Evolutionary conservation across 192 early-diverging fungal species (phyloP).

Genomic region (Geranomyces michiganensis): DNA sequence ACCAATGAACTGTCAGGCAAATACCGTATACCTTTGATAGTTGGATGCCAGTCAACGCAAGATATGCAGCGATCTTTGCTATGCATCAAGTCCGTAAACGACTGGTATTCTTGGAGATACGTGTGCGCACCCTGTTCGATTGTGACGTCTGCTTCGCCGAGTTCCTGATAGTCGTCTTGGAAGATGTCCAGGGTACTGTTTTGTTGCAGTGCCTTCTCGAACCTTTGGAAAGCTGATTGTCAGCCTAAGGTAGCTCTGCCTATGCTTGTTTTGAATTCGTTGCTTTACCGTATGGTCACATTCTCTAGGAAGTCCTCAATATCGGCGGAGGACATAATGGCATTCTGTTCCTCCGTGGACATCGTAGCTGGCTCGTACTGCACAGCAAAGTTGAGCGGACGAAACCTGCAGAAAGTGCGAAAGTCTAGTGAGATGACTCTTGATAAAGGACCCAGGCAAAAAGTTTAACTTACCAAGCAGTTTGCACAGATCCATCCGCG

Average conservation of each 20-base stretch:
- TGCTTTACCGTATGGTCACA: conserved; percentile 40
- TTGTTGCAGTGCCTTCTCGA: conserved; percentile 60
- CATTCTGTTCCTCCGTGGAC: conserved; percentile 34
- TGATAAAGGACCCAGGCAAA: no score
- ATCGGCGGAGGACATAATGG: conserved; percentile 38
- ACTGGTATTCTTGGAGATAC: conserved; percentile 64
- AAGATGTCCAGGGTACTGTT: conserved; percentile 64
- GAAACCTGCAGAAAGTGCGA: conserved; percentile 28
- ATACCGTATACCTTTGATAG: conserved; percentile 40
- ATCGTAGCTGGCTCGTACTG: conserved; percentile 56
- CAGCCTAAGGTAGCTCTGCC: background rate
- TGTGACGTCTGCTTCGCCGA: conserved; percentile 63
- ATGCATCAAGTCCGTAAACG: conserved; percentile 64
- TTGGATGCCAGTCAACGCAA: conserved; percentile 67
- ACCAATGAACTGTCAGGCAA: background rate
- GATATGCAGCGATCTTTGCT: conserved; percentile 65
- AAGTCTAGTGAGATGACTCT: background rate
- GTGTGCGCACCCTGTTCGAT: conserved; percentile 64
- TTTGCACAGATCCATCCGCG: conserved; percentile 45
- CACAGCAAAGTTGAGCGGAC: conserved; percentile 49
- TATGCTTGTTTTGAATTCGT: background rate
- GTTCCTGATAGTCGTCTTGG: conserved; percentile 53
- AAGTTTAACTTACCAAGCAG: conserved; percentile 43
- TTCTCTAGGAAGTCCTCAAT: conserved; percentile 49
- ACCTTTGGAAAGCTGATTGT: conserved; percentile 28